These are phyloP conservation scores for Suillus occidentalis DNA, from an alignment of 768 basidiomycete genomes.

Conservation along the genomic window DNA sequence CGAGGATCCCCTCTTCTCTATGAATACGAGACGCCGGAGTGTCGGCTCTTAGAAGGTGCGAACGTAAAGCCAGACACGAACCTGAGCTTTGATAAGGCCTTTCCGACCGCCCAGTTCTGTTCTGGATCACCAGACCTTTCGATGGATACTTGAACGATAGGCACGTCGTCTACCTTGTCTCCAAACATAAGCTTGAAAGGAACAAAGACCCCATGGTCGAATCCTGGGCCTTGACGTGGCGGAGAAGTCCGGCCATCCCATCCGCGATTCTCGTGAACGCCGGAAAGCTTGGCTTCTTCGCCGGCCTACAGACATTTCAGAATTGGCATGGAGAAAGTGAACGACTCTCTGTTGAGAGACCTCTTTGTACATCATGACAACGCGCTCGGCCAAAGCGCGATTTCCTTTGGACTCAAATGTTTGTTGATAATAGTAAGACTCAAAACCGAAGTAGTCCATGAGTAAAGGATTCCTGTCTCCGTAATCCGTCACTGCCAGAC, in stretches of 20 bases:
- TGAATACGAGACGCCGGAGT: background rate
- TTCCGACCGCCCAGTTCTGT: constrained; percentile 64
- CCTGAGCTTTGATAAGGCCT: constrained; percentile 60
- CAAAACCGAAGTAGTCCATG: constrained; percentile 76
- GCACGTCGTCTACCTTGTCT: constrained; percentile 56
- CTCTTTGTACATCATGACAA: constrained; percentile 60
- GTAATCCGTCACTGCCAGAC: constrained; percentile 65
- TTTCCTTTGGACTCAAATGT: constrained; percentile 73
- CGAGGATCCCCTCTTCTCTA: constrained; percentile 64
- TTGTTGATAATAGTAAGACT: constrained; percentile 53
- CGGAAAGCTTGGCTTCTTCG: constrained; percentile 48
- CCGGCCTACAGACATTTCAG: constrained; percentile 43
- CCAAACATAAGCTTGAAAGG: constrained; percentile 82
- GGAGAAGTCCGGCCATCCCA: constrained; percentile 62
- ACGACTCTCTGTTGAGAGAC: constrained; percentile 27
- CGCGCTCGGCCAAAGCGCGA: constrained; percentile 49
- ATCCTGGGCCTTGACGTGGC: constrained; percentile 47
- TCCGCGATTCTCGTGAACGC: constrained; percentile 55
- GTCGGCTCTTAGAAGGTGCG: background rate
- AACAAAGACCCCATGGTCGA: constrained; percentile 81
- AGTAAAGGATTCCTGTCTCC: constrained; percentile 73
- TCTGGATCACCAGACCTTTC: constrained; percentile 58
- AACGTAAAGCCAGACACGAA: constrained; percentile 24
- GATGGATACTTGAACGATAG: constrained; percentile 71
- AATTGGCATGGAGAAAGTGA: background rate